Conservation (phyloP, 2,329 filamentous ascomycete genomes). For the Colletotrichum sojae region DNA sequence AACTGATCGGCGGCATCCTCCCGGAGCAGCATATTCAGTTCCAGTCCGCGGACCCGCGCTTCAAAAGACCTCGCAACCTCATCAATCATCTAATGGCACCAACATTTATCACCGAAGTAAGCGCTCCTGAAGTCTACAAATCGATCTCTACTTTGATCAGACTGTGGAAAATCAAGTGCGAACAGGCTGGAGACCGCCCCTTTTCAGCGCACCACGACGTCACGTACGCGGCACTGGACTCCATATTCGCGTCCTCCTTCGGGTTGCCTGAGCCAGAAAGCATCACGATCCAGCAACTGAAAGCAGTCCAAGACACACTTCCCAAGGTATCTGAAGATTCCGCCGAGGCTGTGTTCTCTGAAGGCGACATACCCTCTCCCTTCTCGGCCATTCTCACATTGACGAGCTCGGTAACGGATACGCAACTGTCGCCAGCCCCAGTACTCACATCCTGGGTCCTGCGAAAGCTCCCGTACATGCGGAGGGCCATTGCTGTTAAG, state of each 20-base stretch:
- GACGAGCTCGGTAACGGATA: constrained; percentile 46
- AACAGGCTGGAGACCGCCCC: constrained; percentile 44
- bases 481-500: constrained; percentile 48
- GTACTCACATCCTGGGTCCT: constrained; percentile 48
- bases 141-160: constrained; percentile 48
- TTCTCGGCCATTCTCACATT: constrained; percentile 48
- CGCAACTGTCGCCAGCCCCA: constrained; percentile 48
- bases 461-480: constrained; percentile 47
- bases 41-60: constrained; percentile 47
- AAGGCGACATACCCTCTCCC: constrained; percentile 41
- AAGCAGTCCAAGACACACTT: constrained; percentile 26
- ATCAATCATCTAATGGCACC: constrained; percentile 55
- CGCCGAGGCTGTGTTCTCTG: neutral
- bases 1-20: constrained; percentile 50
- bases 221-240: constrained; percentile 48
- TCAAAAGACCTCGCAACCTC: constrained; percentile 50
- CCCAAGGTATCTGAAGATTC: neutral
- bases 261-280: constrained; percentile 45
- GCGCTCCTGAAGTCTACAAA: constrained; percentile 47
- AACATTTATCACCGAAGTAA: constrained; percentile 50
- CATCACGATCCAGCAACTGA: constrained; percentile 44
- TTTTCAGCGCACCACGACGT: constrained; percentile 46
- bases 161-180: constrained; percentile 51
- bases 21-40: constrained; percentile 51
- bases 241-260: constrained; percentile 48